phyloP scores from a whole-genome alignment of 441 rosid genomes.

The Populus hybrid region DNA sequence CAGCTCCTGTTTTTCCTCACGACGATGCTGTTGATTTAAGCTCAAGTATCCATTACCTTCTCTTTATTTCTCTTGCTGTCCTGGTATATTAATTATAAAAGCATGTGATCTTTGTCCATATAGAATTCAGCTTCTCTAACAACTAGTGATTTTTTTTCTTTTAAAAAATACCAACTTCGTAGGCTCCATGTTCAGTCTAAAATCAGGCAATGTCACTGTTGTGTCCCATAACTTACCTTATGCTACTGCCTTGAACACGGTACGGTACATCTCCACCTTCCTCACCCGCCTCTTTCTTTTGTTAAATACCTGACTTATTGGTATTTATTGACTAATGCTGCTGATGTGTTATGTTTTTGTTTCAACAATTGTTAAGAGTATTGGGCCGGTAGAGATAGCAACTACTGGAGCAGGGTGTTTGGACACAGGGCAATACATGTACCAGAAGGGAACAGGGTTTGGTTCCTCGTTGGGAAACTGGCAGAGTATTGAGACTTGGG shows the following conservation, averaged over 20 bases:
- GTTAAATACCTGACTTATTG: background rate
- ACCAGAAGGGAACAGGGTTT: conserved; percentile 46
- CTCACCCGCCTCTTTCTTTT: conserved; percentile 1
- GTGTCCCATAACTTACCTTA: conserved; percentile 49
- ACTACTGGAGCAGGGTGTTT: conserved; percentile 54
- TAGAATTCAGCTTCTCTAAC: conserved; percentile 11
- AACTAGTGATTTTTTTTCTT: background rate
- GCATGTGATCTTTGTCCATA: background rate
- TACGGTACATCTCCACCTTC: conserved; percentile 28
- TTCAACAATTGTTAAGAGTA: conserved; percentile 25
- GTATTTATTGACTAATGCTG: background rate
- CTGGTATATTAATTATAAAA: background rate
- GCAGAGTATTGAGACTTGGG: conserved; percentile 65
- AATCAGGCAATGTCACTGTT: conserved; percentile 56
- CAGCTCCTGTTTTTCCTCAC: conserved; percentile 53
- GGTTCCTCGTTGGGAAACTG: conserved; percentile 53
- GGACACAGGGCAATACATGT: conserved; percentile 72
- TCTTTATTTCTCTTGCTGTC: background rate
- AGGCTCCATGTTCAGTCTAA: conserved; percentile 58
- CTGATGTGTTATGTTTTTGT: background rate
- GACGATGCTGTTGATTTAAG: conserved; percentile 72
- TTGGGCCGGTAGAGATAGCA: conserved; percentile 37
- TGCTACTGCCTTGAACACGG: conserved; percentile 64
- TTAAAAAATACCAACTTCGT: conserved; percentile 3
- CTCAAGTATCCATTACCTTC: conserved; percentile 50